These are phyloP conservation scores for Hygrocybe coccinea DNA, from an alignment of 768 basidiomycete species.

Conservation along the genomic window DNA sequence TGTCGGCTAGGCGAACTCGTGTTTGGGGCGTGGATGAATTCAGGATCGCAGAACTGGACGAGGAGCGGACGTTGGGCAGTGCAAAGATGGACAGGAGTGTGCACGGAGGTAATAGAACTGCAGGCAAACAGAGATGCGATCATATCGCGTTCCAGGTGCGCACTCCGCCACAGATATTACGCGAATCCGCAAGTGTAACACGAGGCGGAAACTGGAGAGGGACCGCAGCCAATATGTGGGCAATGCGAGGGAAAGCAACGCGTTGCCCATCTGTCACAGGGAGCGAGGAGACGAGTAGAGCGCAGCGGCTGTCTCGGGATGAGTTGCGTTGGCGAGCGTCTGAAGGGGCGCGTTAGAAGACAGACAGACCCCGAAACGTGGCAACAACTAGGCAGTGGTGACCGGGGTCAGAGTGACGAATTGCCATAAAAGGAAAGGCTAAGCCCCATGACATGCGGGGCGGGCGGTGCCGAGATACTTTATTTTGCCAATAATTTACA, in stretches of 20 bases:
- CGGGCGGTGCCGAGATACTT: not conserved
- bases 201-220: too few relatives aligned
- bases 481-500: not conserved
- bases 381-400: not conserved
- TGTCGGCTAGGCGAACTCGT: not conserved
- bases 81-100: not conserved
- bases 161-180: slow-evolving; percentile 1
- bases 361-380: not conserved
- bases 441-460: not conserved
- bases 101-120: not conserved
- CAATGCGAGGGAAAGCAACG: not conserved
- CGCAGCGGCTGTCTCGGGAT: not conserved
- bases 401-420: not conserved
- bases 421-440: too few relatives aligned
- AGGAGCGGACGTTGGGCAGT: not conserved
- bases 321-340: not conserved
- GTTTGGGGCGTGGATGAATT: not conserved
- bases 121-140: not conserved
- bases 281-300: not conserved
- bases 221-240: too few relatives aligned
- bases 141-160: slow-evolving; percentile 1
- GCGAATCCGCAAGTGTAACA: not conserved
- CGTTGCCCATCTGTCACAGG: not conserved
- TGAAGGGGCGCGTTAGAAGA: not conserved
- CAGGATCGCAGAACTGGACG: not conserved